phyloP scores from a whole-genome alignment of 495 filamentous ascomycete species.

The Glarea lozoyensis region DNA sequence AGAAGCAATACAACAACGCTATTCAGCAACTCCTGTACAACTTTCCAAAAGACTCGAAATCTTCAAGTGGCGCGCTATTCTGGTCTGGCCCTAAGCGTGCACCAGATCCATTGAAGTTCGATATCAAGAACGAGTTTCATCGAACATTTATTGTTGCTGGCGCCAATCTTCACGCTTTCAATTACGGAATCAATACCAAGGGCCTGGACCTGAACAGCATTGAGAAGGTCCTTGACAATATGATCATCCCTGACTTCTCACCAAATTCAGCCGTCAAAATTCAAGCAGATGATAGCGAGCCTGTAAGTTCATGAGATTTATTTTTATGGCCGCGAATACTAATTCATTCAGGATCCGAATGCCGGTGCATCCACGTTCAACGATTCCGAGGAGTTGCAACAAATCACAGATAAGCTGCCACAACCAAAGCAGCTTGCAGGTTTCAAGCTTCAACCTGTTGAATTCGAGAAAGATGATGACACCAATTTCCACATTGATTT shows the following conservation, averaged over 20 bases:
- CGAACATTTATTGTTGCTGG: slow-evolving; percentile 78
- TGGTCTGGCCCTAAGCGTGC: slow-evolving; percentile 99
- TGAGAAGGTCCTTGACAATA: slow-evolving; percentile 69
- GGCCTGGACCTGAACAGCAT: slow-evolving; percentile 60
- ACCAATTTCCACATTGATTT: slow-evolving; percentile 98
- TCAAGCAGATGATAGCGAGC: slow-evolving; percentile 90
- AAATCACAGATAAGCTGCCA: slow-evolving; percentile 60
- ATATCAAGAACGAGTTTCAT: slow-evolving; percentile 73
- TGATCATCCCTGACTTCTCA: slow-evolving; percentile 94
- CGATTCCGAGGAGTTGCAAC: slow-evolving; percentile 63
- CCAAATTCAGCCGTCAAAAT: slow-evolving; percentile 92
- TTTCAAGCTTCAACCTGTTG: slow-evolving; percentile 82
- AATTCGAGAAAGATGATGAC: slow-evolving; percentile 99
- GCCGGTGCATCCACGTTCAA: slow-evolving; percentile 42
- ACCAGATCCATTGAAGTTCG: slow-evolving; percentile 84
- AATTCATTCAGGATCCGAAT: slow-evolving; percentile 62
- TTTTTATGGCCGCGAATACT: background rate
- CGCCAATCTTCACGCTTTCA: slow-evolving; percentile 93
- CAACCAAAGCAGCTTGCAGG: slow-evolving; percentile 70
- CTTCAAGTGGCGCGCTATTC: slow-evolving; percentile 82
- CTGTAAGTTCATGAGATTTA: slow-evolving; percentile 35
- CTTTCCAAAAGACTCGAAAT: slow-evolving; percentile 89
- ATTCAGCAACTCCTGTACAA: slow-evolving; percentile 96
- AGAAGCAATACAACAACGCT: slow-evolving; percentile 93
- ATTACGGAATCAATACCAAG: slow-evolving; percentile 88